Base-by-base conservation (phyloP, 1,139 yeast genomes). In the Hemisphaericaspora lyxosophila region DNA sequence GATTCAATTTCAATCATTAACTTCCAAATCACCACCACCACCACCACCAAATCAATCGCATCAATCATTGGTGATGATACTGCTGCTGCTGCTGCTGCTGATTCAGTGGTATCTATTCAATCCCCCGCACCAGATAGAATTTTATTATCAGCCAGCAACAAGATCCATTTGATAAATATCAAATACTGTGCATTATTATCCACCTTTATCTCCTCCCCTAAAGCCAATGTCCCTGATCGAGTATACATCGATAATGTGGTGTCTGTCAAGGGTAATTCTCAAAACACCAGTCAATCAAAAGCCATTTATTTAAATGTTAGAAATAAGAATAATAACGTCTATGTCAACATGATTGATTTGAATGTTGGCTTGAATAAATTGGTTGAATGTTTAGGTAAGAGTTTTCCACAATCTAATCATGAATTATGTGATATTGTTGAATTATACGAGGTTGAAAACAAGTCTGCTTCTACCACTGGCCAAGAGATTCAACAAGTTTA, bases 311-410 rank as follows among this genome's bases (percentile, higher is more conserved):
- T 74, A 36, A 60, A 70, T 41, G 60, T 63, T 41, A 71, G 73
- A 42, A 51, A 58, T 14, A 70, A 66, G 47, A 72, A 72, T 45
- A 73, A 74, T 38, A 65, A 64, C 38, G 64, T 72, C 23, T 62
- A 66, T 38, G 59, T 75, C 44, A 70, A 72, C 46, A 60, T 70
- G 34, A 60, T 70, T 39, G 75, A 80, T 36, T 70, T 85, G 24
- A 79, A 81, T 45, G 78, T 82, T 13, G 95, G 95, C 2, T 62
- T 75, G 27, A 89, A 90, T 46, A 80, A 79, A 35, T 68, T 88
- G 45, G 73, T 79, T 44, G 92, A 86, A 49, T 80, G 88, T 23
- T 58, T 87, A 34, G 92, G 94, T 17, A 82, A 80, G 53, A 80
- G 86, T 19, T 66, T 80, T 28, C n/a, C 12, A 9, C 26, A 13